Evolutionary conservation across 2,329 filamentous ascomycete genomes (phyloP).

Genomic region (Ceratocystis cacaofunesta): DNA sequence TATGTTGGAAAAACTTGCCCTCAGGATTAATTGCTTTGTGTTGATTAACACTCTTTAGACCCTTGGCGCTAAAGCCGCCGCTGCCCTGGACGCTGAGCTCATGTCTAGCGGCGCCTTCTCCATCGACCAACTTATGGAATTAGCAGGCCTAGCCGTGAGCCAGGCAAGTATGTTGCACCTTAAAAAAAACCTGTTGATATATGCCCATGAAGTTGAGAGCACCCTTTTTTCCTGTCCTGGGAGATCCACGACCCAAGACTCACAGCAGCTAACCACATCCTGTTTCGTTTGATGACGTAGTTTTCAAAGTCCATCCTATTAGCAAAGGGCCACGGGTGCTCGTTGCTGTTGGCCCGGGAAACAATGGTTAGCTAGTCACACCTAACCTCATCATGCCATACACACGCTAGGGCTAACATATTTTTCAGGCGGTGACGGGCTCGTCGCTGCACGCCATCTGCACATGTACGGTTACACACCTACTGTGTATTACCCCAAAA

Average conservation of each 20-base stretch:
- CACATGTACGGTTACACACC: slow-evolving; percentile 84
- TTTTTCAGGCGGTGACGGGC: slow-evolving; percentile 65
- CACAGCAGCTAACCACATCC: background rate
- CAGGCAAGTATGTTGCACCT: slow-evolving; percentile 51
- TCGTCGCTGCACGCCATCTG: slow-evolving; percentile 86
- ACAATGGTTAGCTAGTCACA: slow-evolving; percentile 38
- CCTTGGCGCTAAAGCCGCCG: slow-evolving; percentile 72
- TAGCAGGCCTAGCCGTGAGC: slow-evolving; percentile 83
- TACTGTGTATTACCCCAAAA: slow-evolving; percentile 83
- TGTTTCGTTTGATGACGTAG: slow-evolving; percentile 28
- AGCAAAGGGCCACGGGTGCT: slow-evolving; percentile 57
- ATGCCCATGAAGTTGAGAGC: background rate
- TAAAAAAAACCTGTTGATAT: background rate
- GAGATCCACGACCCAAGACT: background rate
- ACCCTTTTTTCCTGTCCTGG: background rate
- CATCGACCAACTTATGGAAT: slow-evolving; percentile 91
- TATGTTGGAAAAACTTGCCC: background rate
- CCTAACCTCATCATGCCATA: background rate
- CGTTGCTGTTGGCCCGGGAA: slow-evolving; percentile 78
- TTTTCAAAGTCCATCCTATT: slow-evolving; percentile 71
- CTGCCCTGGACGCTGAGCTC: slow-evolving; percentile 79
- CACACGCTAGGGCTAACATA: slow-evolving; percentile 17
- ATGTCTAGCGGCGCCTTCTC: slow-evolving; percentile 84
- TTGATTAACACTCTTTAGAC: slow-evolving; percentile 41
- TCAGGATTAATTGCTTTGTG: no score